Base-by-base conservation (phyloP, 1,139 yeast genomes). In the Pichia sp. region DNA sequence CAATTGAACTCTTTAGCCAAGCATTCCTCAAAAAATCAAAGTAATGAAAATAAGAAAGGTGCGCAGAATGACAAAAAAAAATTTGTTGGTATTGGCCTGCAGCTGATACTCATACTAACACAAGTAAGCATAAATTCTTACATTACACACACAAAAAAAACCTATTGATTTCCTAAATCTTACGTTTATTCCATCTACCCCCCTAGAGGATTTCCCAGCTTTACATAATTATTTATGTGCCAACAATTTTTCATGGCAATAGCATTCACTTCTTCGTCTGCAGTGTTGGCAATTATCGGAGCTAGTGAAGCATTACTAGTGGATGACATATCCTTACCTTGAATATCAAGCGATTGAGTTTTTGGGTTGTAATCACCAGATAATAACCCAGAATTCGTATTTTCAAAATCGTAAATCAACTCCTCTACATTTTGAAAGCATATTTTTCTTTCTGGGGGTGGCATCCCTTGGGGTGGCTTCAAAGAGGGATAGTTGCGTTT, bases 341-440 rank as follows among this genome's bases (percentile, higher is more conserved):
- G 11, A 5, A 39, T 23, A 23, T 36, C 10, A 3, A 28, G 5
- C 16, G 32, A 8, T 32, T 16, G 11, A 3, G 9, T 3, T 4
- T 41, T 35, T 7, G 41, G 37, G 27, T 69, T 29, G 31, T 43
- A 41, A 36, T 46, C 49, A 8, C 6, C 3, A 5, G 41, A 40
- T 9, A 46, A 36, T 6, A 42, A 27, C 2, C 47, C 44, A 9
- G 40, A 43, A 28, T 47, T 38, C 4, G 44, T 36, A 16, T 4
- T 5, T 4, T 29, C 27, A 40, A 44, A 46, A 33, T 43, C 42
- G 6, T 33, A 32, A 10, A 44, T 36, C 32, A 39, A 38, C n/a
- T 41, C 42, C 10, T 28, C 31, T 9, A 27, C 8, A n/a, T 36
- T 33, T 29, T 27, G 5, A 11, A 3, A 16, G 29, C n/a, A n/a